A percentile compares a stretch with the other conserved stretches of the same genome.
These are phyloP conservation scores for Chrysosporium queenslandicum DNA, from an alignment of 2,329 filamentous ascomycete genomes.

Conservation along the genomic window DNA sequence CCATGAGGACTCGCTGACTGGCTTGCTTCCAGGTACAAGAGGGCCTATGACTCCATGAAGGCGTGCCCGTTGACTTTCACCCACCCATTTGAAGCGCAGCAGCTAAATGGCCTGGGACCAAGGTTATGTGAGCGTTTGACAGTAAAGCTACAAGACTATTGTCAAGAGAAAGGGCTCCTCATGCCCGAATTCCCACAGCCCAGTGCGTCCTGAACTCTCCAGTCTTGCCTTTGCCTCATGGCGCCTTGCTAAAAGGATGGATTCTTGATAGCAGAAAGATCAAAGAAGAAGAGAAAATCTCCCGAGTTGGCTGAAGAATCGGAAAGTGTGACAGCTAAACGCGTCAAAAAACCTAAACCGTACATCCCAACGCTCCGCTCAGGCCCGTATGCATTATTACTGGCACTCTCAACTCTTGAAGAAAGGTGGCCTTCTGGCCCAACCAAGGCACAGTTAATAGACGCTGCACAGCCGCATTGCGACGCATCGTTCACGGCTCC, in stretches of 20 bases:
- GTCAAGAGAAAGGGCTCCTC: constrained; percentile 55
- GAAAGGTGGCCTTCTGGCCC: constrained; percentile 49
- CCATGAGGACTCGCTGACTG: neutral
- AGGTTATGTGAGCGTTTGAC: constrained; percentile 62
- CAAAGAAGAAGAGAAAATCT: constrained; percentile 26
- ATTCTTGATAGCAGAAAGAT: constrained; percentile 14
- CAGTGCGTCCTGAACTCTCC: constrained; percentile 24
- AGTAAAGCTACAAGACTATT: constrained; percentile 47
- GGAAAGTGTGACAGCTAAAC: constrained; percentile 45
- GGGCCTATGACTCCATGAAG: constrained; percentile 67
- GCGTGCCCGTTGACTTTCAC: constrained; percentile 59
- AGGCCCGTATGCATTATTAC: constrained; percentile 61
- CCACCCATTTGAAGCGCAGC: constrained; percentile 62
- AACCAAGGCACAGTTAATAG: constrained; percentile 59
- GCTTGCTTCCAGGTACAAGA: constrained; percentile 50
- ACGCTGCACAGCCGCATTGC: constrained; percentile 59
- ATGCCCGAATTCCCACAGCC: constrained; percentile 52
- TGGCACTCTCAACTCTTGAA: constrained; percentile 53
- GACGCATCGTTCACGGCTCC: constrained; percentile 64
- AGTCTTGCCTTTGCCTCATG: neutral
- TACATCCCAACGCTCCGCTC: constrained; percentile 67
- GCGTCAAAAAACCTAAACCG: constrained; percentile 45
- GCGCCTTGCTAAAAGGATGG: neutral
- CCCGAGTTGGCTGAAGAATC: constrained; percentile 21
- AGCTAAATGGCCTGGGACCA: constrained; percentile 63